Percentiles rank a stretch among this genome's conserved stretches.
Conservation (phyloP, 2,329 filamentous ascomycete species). For the Fusarium sulawesiense region DNA sequence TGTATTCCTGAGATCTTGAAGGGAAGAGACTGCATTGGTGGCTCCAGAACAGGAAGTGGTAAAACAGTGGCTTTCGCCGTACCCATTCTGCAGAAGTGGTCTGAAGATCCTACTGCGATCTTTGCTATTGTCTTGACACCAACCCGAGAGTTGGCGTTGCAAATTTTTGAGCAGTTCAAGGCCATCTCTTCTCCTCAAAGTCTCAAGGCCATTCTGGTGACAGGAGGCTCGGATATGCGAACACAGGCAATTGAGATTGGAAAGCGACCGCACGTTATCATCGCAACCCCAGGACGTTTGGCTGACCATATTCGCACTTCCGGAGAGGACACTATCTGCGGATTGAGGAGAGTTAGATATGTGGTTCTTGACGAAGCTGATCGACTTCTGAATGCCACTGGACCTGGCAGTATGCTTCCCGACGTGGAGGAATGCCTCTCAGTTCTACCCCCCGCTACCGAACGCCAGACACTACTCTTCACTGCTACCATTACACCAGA, state of each 20-base stretch:
- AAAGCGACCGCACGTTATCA: slow-evolving; percentile 87
- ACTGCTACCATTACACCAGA: slow-evolving; percentile 96
- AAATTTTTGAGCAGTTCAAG: slow-evolving; percentile 96
- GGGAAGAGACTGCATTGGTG: slow-evolving; percentile 93
- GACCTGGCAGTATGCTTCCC: slow-evolving; percentile 88
- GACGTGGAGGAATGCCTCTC: slow-evolving; percentile 91
- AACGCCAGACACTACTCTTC: slow-evolving; percentile 94
- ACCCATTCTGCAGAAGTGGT: slow-evolving; percentile 93
- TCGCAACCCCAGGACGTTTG: slow-evolving; percentile 91
- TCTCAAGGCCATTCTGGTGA: slow-evolving; percentile 89
- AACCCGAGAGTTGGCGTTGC: slow-evolving; percentile 89
- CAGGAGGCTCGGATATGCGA: slow-evolving; percentile 92
- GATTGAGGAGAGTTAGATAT: slow-evolving; percentile 80
- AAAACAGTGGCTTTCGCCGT: slow-evolving; percentile 97
- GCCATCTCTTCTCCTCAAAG: slow-evolving; percentile 90
- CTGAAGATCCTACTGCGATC: slow-evolving; percentile 90
- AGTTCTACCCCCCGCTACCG: slow-evolving; percentile 78
- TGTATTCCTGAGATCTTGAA: slow-evolving; percentile 94
- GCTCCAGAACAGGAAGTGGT: slow-evolving; percentile 93
- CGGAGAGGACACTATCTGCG: slow-evolving; percentile 88
- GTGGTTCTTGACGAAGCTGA: slow-evolving; percentile 98
- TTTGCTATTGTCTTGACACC: slow-evolving; percentile 91
- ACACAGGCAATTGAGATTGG: slow-evolving; percentile 86
- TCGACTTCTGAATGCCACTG: slow-evolving; percentile 79
- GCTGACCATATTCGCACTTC: slow-evolving; percentile 94